Base-by-base conservation (phyloP, 1,284 basidiomycete species). In the Ustilago xerochloae region DNA sequence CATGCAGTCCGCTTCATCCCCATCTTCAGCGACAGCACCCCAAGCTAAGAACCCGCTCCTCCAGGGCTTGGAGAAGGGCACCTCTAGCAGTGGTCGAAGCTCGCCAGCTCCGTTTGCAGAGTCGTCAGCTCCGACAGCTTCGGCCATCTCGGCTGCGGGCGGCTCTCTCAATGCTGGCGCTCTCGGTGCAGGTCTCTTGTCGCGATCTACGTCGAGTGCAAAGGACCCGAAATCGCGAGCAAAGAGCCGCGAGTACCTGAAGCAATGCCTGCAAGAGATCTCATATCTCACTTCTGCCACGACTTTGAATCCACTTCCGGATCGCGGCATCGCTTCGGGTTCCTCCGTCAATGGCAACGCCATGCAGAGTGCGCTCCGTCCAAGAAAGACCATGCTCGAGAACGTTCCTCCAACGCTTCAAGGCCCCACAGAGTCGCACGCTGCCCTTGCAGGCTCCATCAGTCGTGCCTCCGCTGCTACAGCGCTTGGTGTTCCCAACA, bases 221-320 rank as follows among this genome's bases (percentile, higher is more conserved):
- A 90, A 91, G 71, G 94, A 99, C 85, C 93, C 94, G 20, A 96
- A 97, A 85, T 93, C 93, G 77, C 90, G 96, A 76, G 94, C 94
- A 41, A 89, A 93, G 71, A 96, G 93, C 87, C 88, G 95, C 62
- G 97, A 99, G 71, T 99, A 98, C 85, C 89, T 99, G 77, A 98
- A 99, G 86, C 96, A 99, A 86, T 97, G 97, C 86, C 87, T 99
- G 35, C 96, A 98, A 86, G 96, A 99, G 87, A 93, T 99, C 77
- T 93, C 93, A 8, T 99, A 99, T 85, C 87, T 99, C 54, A 99
- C 96, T 0, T 97, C 94, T 2, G 91, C 94, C 1, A 92, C 96
- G 83, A 95, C 96, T 4, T 91, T 99, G 87, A 99, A 99, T 84
- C 97, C 96, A 35, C 88, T 99, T 33, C 67, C 76, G 0, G 76